Conservation (phyloP, 2,329 filamentous ascomycete genomes). For the Torrubiella hemipterigena region DNA sequence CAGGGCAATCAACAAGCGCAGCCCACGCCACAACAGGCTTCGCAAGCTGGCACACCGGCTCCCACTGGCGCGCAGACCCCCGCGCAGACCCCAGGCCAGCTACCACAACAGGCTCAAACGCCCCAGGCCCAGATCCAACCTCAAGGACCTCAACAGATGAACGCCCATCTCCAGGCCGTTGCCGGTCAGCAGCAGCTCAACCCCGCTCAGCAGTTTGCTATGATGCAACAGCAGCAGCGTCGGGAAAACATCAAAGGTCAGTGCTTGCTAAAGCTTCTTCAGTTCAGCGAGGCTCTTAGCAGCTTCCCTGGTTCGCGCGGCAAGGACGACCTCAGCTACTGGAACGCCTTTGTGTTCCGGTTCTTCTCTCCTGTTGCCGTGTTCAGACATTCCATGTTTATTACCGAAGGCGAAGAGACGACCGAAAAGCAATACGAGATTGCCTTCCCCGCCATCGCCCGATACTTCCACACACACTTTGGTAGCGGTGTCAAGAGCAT, state of each 20-base stretch:
- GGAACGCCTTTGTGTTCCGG: slow-evolving; percentile 65
- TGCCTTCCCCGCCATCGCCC: slow-evolving; percentile 64
- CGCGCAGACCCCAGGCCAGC: slow-evolving; percentile 27
- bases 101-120: slow-evolving; percentile 21
- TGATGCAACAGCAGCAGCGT: slow-evolving; percentile 33
- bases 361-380: slow-evolving; percentile 74
- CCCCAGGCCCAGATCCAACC: slow-evolving; percentile 21
- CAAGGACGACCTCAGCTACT: slow-evolving; percentile 60
- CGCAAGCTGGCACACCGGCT: slow-evolving; percentile 28
- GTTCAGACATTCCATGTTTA: slow-evolving; percentile 59
- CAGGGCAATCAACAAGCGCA: slow-evolving; percentile 24
- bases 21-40: slow-evolving; percentile 28
- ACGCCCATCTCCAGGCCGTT: too few relatives aligned
- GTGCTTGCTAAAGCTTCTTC: slow-evolving; percentile 46
- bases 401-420: slow-evolving; percentile 41
- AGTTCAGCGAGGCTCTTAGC: slow-evolving; percentile 51
- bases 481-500: slow-evolving; percentile 76
- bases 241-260: slow-evolving; percentile 41
- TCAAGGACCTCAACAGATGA: slow-evolving; percentile 18
- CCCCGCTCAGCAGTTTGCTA: slow-evolving; percentile 21
- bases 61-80: slow-evolving; percentile 32
- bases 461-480: slow-evolving; percentile 86
- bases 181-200: slow-evolving; percentile 13
- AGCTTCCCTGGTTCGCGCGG: slow-evolving; percentile 44
- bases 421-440: slow-evolving; percentile 79